Evolutionary conservation across 2,329 filamentous ascomycete genomes (phyloP), one percentile per base, ranked within the genome.

Genomic region (Cordyceps pruinosa): DNA sequence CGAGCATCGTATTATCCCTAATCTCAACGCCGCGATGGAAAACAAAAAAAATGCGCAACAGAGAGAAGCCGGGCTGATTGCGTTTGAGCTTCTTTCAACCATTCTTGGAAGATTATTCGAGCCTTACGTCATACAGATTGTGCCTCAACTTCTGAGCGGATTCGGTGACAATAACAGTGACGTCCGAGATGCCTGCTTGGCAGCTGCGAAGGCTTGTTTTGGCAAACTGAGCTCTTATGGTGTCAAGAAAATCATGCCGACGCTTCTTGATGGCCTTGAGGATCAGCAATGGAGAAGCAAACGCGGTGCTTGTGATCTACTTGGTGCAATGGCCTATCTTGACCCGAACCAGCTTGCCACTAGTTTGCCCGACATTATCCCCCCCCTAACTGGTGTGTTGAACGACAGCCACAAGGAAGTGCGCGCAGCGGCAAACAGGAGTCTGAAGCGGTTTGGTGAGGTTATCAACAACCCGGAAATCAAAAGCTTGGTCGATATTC

Each of bases 341-440:
- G 94, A 97, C 69, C 93, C 95, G 8, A 89, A 97, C 63, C 94
- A 99, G 70, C 82, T 99, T 19, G 91, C 94, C 1, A 82, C 88
- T 64, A 97, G 92, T 69, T 76, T 99, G 66, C 94, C 94, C 2
- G 92, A 96, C 57, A 99, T 99, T 64, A 99, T 99, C 63, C 94
- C 95, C 26, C 93, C 95, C 17, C 79, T 99, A 58, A 97, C 95
- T 1, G 86, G 88, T 46, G 94, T 97, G 4, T 77, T 99, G 58
- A 99, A 96, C 64, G 94, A 99, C 75, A 97, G 90, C 66, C 94
- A 99, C 75, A 99, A 99, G 72, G 94, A 99, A 74, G 94, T 99
- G 32, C 85, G 94, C 60, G 78, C 85, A 45, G 92, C 90, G 23
- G 94, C 94, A 8, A 99, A 99, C 73, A 87, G 93, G 73, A 96